phyloP scores from a whole-genome alignment of 345 rosid genomes.

The Nephelium lappaceum region DNA sequence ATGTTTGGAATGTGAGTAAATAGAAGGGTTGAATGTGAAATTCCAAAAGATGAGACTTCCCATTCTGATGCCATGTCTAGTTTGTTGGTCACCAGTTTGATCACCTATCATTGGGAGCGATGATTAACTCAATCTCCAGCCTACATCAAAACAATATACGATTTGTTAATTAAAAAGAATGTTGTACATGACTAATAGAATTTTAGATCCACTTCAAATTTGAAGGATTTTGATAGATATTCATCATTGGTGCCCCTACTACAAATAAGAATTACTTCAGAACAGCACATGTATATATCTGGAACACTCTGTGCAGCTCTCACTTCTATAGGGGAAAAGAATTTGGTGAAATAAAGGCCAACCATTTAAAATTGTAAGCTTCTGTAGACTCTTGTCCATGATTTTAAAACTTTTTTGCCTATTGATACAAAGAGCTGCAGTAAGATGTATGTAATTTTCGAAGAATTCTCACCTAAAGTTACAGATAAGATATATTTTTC shows the following conservation, averaged over 20 bases:
- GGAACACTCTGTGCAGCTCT: too few species aligned
- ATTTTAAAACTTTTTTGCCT: too few species aligned
- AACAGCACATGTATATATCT: not conserved
- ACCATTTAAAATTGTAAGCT: too few species aligned
- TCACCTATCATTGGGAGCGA: not conserved
- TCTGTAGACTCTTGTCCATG: too few species aligned
- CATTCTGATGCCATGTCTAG: not conserved
- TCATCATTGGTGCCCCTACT: not conserved
- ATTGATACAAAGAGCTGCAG: too few species aligned
- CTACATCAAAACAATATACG: not conserved
- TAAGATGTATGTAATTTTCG: too few species aligned
- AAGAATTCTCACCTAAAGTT: too few species aligned
- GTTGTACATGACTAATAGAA: not conserved
- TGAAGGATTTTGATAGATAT: too few species aligned
- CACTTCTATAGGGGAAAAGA: too few species aligned
- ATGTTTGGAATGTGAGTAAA: slow-evolving; percentile 23
- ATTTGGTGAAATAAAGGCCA: too few species aligned
- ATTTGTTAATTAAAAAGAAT: not conserved
- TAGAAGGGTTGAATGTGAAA: not conserved
- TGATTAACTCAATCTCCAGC: not conserved
- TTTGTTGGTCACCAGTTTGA: slow-evolving; percentile 3
- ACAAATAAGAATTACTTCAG: not conserved
- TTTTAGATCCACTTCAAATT: too few species aligned
- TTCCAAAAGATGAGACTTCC: not conserved
- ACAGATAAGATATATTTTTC: too few species aligned